Conservation (phyloP, 2,329 filamentous ascomycete genomes). For the Diaporthe sp. region DNA sequence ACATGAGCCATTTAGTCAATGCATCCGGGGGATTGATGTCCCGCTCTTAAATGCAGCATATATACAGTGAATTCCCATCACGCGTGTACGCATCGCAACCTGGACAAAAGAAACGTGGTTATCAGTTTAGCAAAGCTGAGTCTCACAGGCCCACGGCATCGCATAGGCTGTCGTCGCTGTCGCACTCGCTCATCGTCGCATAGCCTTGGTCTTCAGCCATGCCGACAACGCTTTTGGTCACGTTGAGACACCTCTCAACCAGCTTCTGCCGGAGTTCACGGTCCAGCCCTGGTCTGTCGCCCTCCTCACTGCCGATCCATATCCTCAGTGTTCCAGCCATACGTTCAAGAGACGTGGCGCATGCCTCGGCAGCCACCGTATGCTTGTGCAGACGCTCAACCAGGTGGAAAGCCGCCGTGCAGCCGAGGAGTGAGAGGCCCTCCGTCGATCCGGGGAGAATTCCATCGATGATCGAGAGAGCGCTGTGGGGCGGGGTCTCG, state of each 20-base stretch:
- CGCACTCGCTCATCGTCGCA: conserved; percentile 67
- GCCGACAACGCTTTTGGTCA: conserved; percentile 69
- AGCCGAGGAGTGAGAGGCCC: conserved; percentile 69
- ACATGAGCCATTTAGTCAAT: conserved; percentile 21
- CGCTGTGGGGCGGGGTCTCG: conserved; percentile 55
- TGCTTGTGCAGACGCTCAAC: conserved; percentile 66
- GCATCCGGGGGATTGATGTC: conserved; percentile 7
- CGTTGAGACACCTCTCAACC: conserved; percentile 66
- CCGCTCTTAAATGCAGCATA: conserved; percentile 29
- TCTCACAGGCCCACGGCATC: conserved; percentile 26
- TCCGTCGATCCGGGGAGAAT: conserved; percentile 58
- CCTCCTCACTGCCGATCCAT: conserved; percentile 69
- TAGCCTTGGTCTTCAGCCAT: conserved; percentile 73
- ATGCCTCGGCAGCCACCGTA: conserved; percentile 60
- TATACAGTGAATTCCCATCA: conserved; percentile 29
- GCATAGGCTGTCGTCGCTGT: conserved; percentile 48
- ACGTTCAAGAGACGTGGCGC: conserved; percentile 64
- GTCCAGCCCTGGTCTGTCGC: conserved; percentile 64
- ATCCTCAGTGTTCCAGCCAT: conserved; percentile 69
- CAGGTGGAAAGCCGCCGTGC: conserved; percentile 69
- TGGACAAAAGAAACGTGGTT: conserved; percentile 2
- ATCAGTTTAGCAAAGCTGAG: not conserved
- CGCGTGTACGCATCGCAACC: conserved; percentile 7
- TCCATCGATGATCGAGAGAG: conserved; percentile 62
- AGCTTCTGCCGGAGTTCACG: conserved; percentile 64